Evolutionary conservation across 768 basidiomycete species (phyloP).

Genomic region (Trametes villosa): DNA sequence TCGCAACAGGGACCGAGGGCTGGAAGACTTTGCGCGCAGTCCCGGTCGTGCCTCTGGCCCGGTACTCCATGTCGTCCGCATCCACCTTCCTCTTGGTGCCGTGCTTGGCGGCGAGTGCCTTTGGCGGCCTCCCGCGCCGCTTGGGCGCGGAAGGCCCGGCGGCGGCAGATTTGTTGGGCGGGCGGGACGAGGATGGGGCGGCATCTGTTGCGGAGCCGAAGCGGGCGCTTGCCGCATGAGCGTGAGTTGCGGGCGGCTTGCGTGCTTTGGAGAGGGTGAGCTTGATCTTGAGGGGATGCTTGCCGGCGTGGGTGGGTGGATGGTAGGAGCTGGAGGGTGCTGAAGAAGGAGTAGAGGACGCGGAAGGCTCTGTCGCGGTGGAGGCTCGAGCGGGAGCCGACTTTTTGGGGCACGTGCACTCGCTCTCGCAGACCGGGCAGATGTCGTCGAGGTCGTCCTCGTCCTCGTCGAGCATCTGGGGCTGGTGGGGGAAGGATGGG

Average conservation of each 20-base stretch:
- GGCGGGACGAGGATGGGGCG: constrained; percentile 16
- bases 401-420: constrained; percentile 76
- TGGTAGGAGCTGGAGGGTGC: constrained; percentile 29
- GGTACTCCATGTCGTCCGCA: constrained; percentile 29
- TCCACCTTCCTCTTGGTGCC: constrained; percentile 22
- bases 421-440: constrained; percentile 89
- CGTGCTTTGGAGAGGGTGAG: constrained; percentile 57
- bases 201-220: constrained; percentile 9
- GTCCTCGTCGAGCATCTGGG: constrained; percentile 36
- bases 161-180: constrained; percentile 34
- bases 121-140: constrained; percentile 63
- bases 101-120: constrained; percentile 45
- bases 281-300: constrained; percentile 69
- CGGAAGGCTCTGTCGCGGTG: constrained; percentile 34
- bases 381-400: constrained; percentile 33
- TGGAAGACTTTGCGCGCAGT: constrained; percentile 14
- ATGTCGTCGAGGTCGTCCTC: constrained; percentile 87
- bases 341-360: constrained; percentile 42
- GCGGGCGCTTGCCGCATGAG: constrained; percentile 13
- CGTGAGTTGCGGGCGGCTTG: constrained; percentile 20
- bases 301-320: constrained; percentile 26
- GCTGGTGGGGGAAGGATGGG: constrained; percentile 22
- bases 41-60: constrained; percentile 42
- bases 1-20: constrained; percentile 22
- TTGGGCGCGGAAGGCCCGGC: constrained; percentile 42